A percentile compares a stretch with the other conserved stretches of the same genome.
Conservation (phyloP, 352 stramenopile genomes). For the Aphanomyces astaci region DNA sequence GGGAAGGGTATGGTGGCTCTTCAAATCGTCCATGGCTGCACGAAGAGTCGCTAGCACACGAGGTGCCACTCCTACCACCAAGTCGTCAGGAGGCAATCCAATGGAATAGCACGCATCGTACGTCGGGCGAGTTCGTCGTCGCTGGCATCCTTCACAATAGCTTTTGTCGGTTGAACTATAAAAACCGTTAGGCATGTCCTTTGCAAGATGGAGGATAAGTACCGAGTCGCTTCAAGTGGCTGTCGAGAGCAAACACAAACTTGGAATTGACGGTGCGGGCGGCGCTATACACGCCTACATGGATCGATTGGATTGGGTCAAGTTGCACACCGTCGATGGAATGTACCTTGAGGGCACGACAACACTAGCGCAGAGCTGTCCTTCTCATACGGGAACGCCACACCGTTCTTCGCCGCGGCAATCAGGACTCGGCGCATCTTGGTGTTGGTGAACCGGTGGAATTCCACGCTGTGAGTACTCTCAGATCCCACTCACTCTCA, state of each 20-base stretch:
- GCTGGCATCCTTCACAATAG: constrained; percentile 34
- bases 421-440: constrained; percentile 18
- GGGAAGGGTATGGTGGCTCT: constrained; percentile 34
- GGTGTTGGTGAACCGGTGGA: not conserved
- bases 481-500: not conserved
- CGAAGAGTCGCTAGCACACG: constrained; percentile 53
- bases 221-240: constrained; percentile 69
- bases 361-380: constrained; percentile 63
- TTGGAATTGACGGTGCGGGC: constrained; percentile 66
- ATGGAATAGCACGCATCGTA: not conserved
- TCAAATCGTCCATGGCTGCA: constrained; percentile 59
- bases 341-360: constrained; percentile 38
- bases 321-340: not conserved
- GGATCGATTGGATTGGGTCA: too few relatives aligned
- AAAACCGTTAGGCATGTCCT: not conserved
- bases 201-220: too few relatives aligned
- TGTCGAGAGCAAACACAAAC: constrained; percentile 72
- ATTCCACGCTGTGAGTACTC: not conserved
- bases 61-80: constrained; percentile 35
- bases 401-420: constrained; percentile 69
- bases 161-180: constrained; percentile 65
- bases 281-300: constrained; percentile 51
- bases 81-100: constrained; percentile 31
- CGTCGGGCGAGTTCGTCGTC: constrained; percentile 25
- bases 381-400: constrained; percentile 46